These are phyloP conservation scores for Aspergillus japonicus DNA, from an alignment of 2,329 filamentous ascomycete genomes.

Conservation along the genomic window DNA sequence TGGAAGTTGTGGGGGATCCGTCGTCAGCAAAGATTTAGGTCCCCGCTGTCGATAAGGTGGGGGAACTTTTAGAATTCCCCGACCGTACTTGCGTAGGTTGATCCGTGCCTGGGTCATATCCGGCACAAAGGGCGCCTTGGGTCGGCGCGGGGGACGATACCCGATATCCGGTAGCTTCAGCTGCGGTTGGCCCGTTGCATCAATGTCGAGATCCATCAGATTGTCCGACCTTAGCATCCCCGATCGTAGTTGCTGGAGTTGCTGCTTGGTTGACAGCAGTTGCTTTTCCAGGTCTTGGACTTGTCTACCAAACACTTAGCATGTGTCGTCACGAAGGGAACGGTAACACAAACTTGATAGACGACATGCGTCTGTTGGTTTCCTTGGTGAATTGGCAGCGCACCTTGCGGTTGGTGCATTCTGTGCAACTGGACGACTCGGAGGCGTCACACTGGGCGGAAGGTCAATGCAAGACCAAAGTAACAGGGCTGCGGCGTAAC, in stretches of 20 bases:
- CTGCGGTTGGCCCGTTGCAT: slow-evolving; percentile 43
- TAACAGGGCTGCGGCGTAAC: slow-evolving; percentile 1
- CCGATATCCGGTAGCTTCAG: slow-evolving; percentile 65
- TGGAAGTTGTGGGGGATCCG: slow-evolving; percentile 65
- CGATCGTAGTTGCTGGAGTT: slow-evolving; percentile 72
- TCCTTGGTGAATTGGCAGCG: slow-evolving; percentile 99
- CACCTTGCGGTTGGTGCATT: slow-evolving; percentile 93
- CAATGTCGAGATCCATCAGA: slow-evolving; percentile 45
- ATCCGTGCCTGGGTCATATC: slow-evolving; percentile 70
- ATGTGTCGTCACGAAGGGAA: slow-evolving; percentile 9
- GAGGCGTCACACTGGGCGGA: slow-evolving; percentile 77
- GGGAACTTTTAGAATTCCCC: slow-evolving; percentile 77
- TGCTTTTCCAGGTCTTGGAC: slow-evolving; percentile 96
- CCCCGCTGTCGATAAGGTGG: slow-evolving; percentile 61
- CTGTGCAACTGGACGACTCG: slow-evolving; percentile 92
- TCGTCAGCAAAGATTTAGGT: slow-evolving; percentile 51
- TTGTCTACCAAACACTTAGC: slow-evolving; percentile 54
- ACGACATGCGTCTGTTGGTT: slow-evolving; percentile 97
- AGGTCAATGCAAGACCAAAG: background rate
- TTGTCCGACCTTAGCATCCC: slow-evolving; percentile 55
- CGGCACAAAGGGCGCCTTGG: slow-evolving; percentile 60
- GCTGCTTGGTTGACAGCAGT: slow-evolving; percentile 73
- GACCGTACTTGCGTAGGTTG: slow-evolving; percentile 71
- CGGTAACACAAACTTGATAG: slow-evolving; percentile 69
- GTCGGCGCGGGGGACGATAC: slow-evolving; percentile 63